A percentile compares a stretch with the other conserved stretches of the same genome.
Conservation (phyloP, 148 eudicot genomes). For the Nyssa sinensis region DNA sequence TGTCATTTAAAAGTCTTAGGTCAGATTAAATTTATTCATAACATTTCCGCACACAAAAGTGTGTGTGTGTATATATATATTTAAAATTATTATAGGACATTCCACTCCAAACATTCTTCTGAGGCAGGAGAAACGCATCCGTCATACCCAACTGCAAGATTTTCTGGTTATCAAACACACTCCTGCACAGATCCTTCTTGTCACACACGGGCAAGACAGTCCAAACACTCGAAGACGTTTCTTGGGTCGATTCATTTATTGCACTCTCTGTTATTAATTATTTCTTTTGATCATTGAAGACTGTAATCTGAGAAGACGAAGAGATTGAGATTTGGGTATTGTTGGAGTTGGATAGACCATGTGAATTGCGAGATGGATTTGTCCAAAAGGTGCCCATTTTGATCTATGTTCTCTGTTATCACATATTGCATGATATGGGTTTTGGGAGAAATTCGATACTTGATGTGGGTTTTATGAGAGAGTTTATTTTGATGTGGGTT, state of each 20-base stretch:
- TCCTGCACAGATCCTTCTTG: neutral
- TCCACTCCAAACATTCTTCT: constrained; percentile 20
- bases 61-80: too few relatives aligned
- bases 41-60: too few relatives aligned
- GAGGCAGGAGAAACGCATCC: constrained; percentile 21
- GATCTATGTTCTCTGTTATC: constrained; percentile 11
- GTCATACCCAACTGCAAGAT: constrained; percentile 8
- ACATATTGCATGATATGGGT: constrained; percentile 28
- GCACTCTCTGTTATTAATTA: neutral
- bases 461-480: constrained; percentile 17
- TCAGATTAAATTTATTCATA: too few relatives aligned
- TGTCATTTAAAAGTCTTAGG: too few relatives aligned
- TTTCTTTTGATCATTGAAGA: neutral
- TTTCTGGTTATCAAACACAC: too few relatives aligned
- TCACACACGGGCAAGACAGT: neutral
- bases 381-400: constrained; percentile 2
- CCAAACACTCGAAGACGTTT: neutral
- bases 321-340: constrained; percentile 9
- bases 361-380: constrained; percentile 25
- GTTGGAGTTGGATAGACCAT: constrained; percentile 13
- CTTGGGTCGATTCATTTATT: constrained; percentile 8
- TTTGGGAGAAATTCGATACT: constrained; percentile 28
- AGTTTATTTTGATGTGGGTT: constrained; percentile 12
- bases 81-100: neutral
- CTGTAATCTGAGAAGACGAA: constrained; percentile 8